A percentile compares a stretch with the other conserved stretches of the same genome.
These are phyloP conservation scores for Paracoccidioides brasiliensis DNA, from an alignment of 2,329 filamentous ascomycete species.

Conservation along the genomic window DNA sequence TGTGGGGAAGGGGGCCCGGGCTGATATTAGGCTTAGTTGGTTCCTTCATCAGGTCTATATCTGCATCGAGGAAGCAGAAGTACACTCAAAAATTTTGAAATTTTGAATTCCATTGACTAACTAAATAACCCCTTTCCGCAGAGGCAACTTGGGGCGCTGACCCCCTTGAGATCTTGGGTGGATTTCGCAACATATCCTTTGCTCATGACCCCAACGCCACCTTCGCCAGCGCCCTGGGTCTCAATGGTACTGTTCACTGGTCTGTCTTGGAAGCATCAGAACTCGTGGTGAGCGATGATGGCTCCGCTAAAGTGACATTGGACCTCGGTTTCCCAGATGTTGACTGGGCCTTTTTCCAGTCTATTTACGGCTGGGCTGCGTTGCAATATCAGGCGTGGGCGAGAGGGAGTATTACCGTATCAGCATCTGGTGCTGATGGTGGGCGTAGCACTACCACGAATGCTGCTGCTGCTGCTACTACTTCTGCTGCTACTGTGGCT, in stretches of 20 bases:
- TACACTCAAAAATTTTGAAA: constrained; percentile 8
- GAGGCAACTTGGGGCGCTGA: constrained; percentile 48
- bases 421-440: constrained; percentile 22
- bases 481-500: constrained; percentile 17
- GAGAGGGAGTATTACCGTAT: constrained; percentile 33
- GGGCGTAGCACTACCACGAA: constrained; percentile 6
- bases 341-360: constrained; percentile 41
- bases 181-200: constrained; percentile 37
- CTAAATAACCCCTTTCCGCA: constrained; percentile 15
- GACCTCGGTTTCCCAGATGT: constrained; percentile 34
- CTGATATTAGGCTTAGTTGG: background rate
- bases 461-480: too few species aligned
- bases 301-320: constrained; percentile 26
- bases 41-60: background rate
- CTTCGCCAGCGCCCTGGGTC: constrained; percentile 39
- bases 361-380: constrained; percentile 46
- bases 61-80: background rate
- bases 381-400: constrained; percentile 48
- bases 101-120: background rate
- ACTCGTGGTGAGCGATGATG: constrained; percentile 13
- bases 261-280: constrained; percentile 24
- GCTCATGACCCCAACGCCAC: constrained; percentile 21
- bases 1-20: too few species aligned
- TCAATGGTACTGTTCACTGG: constrained; percentile 41
- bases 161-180: constrained; percentile 41